phyloP scores from a whole-genome alignment of 345 rosid species.

The Rhodamnia argentea region DNA sequence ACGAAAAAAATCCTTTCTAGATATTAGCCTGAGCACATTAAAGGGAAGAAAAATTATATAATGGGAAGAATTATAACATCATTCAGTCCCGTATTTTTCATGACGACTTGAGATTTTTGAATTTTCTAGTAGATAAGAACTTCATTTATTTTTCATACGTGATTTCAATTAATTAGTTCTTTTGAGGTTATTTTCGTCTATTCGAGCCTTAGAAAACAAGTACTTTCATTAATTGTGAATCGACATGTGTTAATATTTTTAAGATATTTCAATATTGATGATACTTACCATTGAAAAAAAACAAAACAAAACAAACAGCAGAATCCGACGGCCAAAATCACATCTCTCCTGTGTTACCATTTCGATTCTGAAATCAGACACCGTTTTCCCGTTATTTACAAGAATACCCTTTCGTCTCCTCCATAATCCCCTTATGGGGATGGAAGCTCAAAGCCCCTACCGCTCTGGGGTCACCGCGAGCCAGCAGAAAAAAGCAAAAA shows the following conservation, averaged over 20 bases:
- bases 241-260: background rate
- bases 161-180: background rate
- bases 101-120: fast-evolving
- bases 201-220: background rate
- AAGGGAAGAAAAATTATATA: background rate
- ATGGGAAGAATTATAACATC: fast-evolving
- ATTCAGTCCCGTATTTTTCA: background rate
- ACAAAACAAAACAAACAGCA: background rate
- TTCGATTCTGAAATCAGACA: background rate
- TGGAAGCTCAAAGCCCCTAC: background rate
- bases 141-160: background rate
- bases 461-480: background rate
- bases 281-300: background rate
- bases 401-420: background rate
- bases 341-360: background rate
- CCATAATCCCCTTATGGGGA: background rate
- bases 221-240: background rate
- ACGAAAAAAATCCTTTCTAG: fast-evolving
- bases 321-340: background rate
- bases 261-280: background rate
- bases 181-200: fast-evolving
- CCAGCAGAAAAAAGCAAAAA: background rate
- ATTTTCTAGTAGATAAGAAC: fast-evolving
- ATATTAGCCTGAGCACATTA: background rate
- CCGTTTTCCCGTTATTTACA: background rate